Percentiles rank a stretch among this genome's conserved stretches.
Evolutionary conservation across 805 yeast genomes (phyloP).

Genomic region (Yarrowia sp.): DNA sequence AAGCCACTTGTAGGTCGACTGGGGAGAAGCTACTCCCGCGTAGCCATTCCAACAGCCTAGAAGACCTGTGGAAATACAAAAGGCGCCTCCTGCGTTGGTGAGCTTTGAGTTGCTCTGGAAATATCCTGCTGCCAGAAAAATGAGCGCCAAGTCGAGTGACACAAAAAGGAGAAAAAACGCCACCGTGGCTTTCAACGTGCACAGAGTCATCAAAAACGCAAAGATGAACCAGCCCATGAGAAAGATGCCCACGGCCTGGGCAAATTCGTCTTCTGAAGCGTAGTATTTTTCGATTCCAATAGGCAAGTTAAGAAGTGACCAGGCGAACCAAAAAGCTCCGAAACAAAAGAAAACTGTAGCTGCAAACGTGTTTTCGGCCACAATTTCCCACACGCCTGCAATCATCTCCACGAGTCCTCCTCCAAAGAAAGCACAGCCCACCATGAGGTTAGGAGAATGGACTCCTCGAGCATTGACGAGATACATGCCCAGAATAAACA

Average conservation of each 20-base stretch:
- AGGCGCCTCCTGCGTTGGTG: constrained; percentile 56
- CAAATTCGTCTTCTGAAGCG: constrained; percentile 41
- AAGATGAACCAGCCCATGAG: constrained; percentile 61
- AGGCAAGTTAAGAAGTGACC: constrained; percentile 53
- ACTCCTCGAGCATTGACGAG: constrained; percentile 59
- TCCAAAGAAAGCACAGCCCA: constrained; percentile 59
- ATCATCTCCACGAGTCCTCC: constrained; percentile 58
- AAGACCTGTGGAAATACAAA: constrained; percentile 53
- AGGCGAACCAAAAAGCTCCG: constrained; percentile 68
- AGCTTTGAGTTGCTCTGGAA: constrained; percentile 43
- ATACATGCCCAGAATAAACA: constrained; percentile 53
- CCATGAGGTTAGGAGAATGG: constrained; percentile 49
- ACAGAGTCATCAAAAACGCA: constrained; percentile 50
- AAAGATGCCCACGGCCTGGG: constrained; percentile 55
- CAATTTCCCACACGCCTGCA: constrained; percentile 68
- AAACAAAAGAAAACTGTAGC: constrained; percentile 44
- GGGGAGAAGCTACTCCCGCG: constrained; percentile 54
- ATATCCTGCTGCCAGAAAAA: constrained; percentile 52
- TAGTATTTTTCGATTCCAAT: constrained; percentile 38
- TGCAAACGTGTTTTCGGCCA: constrained; percentile 61
- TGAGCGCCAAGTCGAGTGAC: constrained; percentile 37
- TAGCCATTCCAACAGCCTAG: constrained; percentile 59
- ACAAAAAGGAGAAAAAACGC: constrained; percentile 58
- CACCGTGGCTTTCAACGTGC: constrained; percentile 62
- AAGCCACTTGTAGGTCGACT: constrained; percentile 40